Percentiles rank a stretch among this genome's conserved stretches.
phyloP scores from a whole-genome alignment of 202 grass and related monocot genomes.

The Panicum hallii region DNA sequence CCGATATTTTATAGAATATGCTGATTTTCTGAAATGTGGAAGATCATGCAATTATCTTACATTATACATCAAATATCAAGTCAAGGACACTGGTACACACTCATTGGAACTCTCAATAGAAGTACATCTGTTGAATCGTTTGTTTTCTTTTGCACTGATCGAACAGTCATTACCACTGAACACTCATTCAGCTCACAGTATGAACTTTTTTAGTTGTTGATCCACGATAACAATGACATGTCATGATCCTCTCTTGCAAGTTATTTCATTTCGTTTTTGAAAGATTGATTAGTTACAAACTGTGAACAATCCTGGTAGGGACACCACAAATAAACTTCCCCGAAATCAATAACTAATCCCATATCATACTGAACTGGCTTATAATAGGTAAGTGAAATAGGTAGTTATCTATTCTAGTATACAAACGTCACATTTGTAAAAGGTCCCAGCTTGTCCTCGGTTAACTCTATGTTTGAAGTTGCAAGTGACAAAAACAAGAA shows the following conservation, averaged over 20 bases:
- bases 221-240: not conserved
- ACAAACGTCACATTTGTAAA: not conserved
- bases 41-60: not conserved
- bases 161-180: not conserved
- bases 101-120: constrained; percentile 7
- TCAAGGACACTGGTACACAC: not conserved
- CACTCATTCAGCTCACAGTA: not conserved
- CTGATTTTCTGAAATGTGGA: not conserved
- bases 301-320: not conserved
- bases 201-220: not conserved
- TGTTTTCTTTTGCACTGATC: not conserved
- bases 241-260: not conserved
- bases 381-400: not conserved
- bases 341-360: not conserved
- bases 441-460: not conserved
- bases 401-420: no score
- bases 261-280: constrained; percentile 2
- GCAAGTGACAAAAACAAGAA: not conserved
- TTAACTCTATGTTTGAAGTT: not conserved
- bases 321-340: constrained; percentile 2
- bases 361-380: not conserved
- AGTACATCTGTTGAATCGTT: not conserved
- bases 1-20: not conserved
- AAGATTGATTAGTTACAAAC: not conserved
- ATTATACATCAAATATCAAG: not conserved